Evolutionary conservation across 2,329 filamentous ascomycete species (phyloP).

Genomic region (Pseudogymnoascus sp.): DNA sequence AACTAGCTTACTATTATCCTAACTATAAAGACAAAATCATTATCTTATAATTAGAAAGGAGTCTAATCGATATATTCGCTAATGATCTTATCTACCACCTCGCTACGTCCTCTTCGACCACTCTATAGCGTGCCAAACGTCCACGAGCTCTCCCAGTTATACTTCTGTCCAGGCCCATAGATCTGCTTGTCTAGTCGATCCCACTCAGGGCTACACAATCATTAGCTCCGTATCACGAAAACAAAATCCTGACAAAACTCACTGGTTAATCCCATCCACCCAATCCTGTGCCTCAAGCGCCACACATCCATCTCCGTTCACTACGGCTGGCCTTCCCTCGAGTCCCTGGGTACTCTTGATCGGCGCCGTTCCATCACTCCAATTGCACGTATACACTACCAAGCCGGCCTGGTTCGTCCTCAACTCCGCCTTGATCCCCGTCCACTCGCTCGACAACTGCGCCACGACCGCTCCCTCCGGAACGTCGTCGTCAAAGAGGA

Average conservation of each 20-base stretch:
- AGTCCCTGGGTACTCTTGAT: constrained; percentile 55
- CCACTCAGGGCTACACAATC: constrained; percentile 35
- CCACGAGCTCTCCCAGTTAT: constrained; percentile 1
- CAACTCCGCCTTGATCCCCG: constrained; percentile 62
- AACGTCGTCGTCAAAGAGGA: constrained; percentile 35
- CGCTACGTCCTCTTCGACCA: not conserved
- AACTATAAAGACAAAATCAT: not conserved
- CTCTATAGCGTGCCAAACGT: not conserved
- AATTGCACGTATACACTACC: constrained; percentile 62
- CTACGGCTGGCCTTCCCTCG: constrained; percentile 31
- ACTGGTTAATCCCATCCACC: constrained; percentile 67
- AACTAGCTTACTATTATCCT: too few relatives aligned
- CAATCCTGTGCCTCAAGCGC: constrained; percentile 72
- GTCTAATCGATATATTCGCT: not conserved
- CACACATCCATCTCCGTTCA: constrained; percentile 58
- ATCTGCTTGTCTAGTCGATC: constrained; percentile 34
- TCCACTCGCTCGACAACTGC: constrained; percentile 51
- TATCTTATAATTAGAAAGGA: not conserved
- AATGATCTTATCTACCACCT: not conserved
- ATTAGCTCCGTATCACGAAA: not conserved
- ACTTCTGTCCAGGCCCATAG: constrained; percentile 13
- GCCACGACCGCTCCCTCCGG: constrained; percentile 37
- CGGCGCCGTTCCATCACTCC: constrained; percentile 41
- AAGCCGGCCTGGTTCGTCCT: constrained; percentile 62
- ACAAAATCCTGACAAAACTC: not conserved